A percentile compares a stretch with the other conserved stretches of the same genome.
Evolutionary conservation across 768 basidiomycete genomes (phyloP).

Genomic region (Stropharia rugosoannulata): DNA sequence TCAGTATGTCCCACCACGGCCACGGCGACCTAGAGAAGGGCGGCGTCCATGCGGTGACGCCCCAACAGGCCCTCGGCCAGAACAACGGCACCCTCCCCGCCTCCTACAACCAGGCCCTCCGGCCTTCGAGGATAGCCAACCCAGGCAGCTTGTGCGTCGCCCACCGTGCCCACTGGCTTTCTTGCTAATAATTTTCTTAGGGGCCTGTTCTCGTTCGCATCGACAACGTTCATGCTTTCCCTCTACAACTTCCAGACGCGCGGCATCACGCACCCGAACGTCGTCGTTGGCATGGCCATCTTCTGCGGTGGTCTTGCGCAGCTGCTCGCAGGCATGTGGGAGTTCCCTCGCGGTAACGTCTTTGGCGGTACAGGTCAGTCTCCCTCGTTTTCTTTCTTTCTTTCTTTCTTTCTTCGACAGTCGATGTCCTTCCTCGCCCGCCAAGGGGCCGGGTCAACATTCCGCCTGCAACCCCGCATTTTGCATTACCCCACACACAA

Average conservation of each 20-base stretch:
- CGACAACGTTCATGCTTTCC: slow-evolving; percentile 79
- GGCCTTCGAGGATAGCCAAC: slow-evolving; percentile 48
- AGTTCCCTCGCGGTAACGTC: slow-evolving; percentile 65
- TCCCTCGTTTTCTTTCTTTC: slow-evolving; percentile 4
- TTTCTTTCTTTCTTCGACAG: no score
- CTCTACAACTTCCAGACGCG: slow-evolving; percentile 66
- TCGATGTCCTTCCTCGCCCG: no score
- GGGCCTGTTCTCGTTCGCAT: slow-evolving; percentile 81
- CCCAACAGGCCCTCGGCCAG: slow-evolving; percentile 23
- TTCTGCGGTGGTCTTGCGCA: slow-evolving; percentile 85
- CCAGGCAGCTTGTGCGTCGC: slow-evolving; percentile 37
- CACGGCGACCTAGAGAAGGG: slow-evolving; percentile 37
- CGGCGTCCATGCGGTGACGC: slow-evolving; percentile 24
- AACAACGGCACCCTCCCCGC: slow-evolving; percentile 18
- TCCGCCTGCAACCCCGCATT: slow-evolving; percentile 6
- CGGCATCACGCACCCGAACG: slow-evolving; percentile 57
- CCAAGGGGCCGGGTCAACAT: no score
- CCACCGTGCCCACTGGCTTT: background rate
- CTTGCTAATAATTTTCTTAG: slow-evolving; percentile 31
- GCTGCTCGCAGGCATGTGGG: slow-evolving; percentile 90
- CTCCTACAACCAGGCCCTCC: slow-evolving; percentile 21
- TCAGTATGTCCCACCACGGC: slow-evolving; percentile 1
- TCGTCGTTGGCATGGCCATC: slow-evolving; percentile 84
- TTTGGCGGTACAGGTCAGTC: slow-evolving; percentile 74
- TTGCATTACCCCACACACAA: background rate